Evolutionary conservation across 164 flowering plant genomes (phyloP), one percentile per base, ranked within the genome.

Genomic region (Echeveria elegans): DNA sequence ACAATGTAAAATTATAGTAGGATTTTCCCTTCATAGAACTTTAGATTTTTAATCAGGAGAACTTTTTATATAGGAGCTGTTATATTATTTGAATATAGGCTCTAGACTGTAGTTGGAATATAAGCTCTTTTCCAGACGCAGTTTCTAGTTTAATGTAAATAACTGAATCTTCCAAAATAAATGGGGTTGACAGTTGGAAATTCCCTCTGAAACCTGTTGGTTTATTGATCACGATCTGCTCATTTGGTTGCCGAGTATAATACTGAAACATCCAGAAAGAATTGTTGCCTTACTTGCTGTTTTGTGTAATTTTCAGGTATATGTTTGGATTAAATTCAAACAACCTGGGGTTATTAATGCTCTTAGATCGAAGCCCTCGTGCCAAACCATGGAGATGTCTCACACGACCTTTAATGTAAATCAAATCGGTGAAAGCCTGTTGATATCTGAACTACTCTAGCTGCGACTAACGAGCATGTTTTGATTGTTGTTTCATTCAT

Each of bases 291-390:
- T 26, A 5, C 30, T 18, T 19, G 4, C n/a, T n/a, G n/a, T n/a
- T n/a, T n/a, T n/a, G n/a, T n/a, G n/a, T 16, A 14, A 18, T 66
- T 63, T 48, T 79, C 52, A 94, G 99, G 88, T 83, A 88, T 66
- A 71, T 69, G 83, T 86, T 77, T 70, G 96, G 88, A 56, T 41
- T 86, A 34, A 71, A 90, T 16, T 63, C 80, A 41, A 74, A 76
- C 69, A 86, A 83, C 59, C 77, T 76, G 63, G 97, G 99, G n/a
- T 82, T 94, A 75, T 80, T 86, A 34, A 70, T 87, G 85, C 84
- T 91, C 71, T 76, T 94, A 63, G 93, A 89, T 68, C 84, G 73
- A 73, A 79, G 81, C 12, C 82, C 88, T n/a, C 77, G 68, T 29
- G 50, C 65, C 64, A 79, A 82, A 71, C 88, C 67, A 28, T 85